phyloP scores from a whole-genome alignment of 495 filamentous ascomycete species.

The Penicillium fimorum region DNA sequence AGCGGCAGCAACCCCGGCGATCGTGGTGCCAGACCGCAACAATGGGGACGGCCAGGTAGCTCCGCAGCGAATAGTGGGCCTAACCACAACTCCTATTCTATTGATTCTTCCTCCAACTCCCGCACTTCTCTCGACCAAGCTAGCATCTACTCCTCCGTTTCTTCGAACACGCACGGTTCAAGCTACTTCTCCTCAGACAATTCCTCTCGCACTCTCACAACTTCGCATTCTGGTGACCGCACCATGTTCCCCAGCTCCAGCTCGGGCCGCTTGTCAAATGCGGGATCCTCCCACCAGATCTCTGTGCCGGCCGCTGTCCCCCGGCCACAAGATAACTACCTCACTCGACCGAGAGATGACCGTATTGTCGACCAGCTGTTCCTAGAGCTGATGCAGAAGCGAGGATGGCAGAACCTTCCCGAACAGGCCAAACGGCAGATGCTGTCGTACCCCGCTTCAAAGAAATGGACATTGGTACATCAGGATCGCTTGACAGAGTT shows the following conservation, averaged over 20 bases:
- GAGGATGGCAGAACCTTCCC: slow-evolving; percentile 95
- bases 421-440: slow-evolving; percentile 94
- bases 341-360: slow-evolving; percentile 76
- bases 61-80: slow-evolving; percentile 53
- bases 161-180: slow-evolving; percentile 60
- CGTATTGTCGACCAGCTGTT: slow-evolving; percentile 89
- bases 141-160: slow-evolving; percentile 60
- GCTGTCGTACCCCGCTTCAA: slow-evolving; percentile 85
- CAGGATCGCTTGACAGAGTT: slow-evolving; percentile 91
- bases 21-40: slow-evolving; percentile 65
- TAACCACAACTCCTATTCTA: slow-evolving; percentile 62
- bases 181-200: slow-evolving; percentile 61
- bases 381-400: slow-evolving; percentile 90
- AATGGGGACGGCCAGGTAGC: slow-evolving; percentile 63
- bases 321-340: slow-evolving; percentile 52
- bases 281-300: slow-evolving; percentile 31
- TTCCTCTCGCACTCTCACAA: slow-evolving; percentile 59
- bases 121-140: slow-evolving; percentile 68
- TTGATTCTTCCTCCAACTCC: slow-evolving; percentile 68
- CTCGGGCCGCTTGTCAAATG: slow-evolving; percentile 35
- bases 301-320: slow-evolving; percentile 45
- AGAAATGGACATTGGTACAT: slow-evolving; percentile 97
- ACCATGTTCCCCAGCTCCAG: slow-evolving; percentile 29
- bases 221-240: slow-evolving; percentile 45
- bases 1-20: slow-evolving; percentile 62